Evolutionary conservation across 1,139 yeast species (phyloP).

Genomic region (Wickerhamiella pararugosa): DNA sequence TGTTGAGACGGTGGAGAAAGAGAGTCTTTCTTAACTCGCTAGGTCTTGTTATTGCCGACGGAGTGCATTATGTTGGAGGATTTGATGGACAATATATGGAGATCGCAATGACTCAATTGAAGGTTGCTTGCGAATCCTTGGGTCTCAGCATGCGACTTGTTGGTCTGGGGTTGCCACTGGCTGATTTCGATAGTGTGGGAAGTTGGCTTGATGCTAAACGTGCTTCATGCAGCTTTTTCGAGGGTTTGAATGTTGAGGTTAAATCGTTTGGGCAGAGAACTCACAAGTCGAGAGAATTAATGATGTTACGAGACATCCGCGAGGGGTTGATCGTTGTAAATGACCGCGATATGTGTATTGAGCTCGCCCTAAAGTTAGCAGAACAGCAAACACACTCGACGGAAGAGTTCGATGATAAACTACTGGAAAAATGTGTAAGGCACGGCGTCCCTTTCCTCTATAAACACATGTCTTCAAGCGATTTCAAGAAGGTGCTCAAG

Average conservation of each 20-base stretch:
- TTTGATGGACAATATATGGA: conserved; percentile 51
- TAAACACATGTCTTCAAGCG: neutral
- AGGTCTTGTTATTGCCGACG: conserved; percentile 59
- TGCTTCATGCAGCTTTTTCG: conserved; percentile 47
- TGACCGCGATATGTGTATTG: conserved; percentile 37
- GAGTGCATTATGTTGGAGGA: conserved; percentile 54
- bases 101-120: conserved; percentile 49
- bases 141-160: conserved; percentile 42
- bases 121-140: conserved; percentile 51
- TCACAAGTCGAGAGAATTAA: neutral
- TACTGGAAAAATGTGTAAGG: neutral
- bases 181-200: conserved; percentile 65
- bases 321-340: conserved; percentile 25
- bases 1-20: conserved; percentile 74
- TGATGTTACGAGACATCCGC: neutral
- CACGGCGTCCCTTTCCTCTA: neutral
- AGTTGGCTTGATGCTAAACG: conserved; percentile 70
- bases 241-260: conserved; percentile 18
- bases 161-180: conserved; percentile 51
- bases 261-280: neutral
- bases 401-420: neutral
- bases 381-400: neutral
- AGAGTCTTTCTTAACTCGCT: conserved; percentile 48
- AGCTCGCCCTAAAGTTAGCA: neutral
- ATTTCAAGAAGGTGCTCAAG: neutral